Base-by-base conservation (phyloP, 192 early-diverging fungal genomes). In the Umbelopsis ramanniana region DNA sequence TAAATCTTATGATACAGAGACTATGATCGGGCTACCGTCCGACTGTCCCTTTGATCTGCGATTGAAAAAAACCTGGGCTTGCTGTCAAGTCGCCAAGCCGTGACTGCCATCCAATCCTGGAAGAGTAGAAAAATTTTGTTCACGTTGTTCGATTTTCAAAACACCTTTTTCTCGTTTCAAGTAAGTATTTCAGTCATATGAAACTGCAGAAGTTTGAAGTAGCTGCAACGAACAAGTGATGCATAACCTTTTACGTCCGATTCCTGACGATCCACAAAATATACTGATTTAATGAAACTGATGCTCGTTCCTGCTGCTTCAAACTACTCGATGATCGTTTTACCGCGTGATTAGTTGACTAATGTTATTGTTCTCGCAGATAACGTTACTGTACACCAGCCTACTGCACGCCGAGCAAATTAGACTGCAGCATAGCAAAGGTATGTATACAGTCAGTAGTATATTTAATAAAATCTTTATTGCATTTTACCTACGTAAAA, bases 161-260 rank as follows among this genome's bases (percentile, higher is more conserved):
- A 17, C 26, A 29, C 7, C 54, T 15, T 63, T 26, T 63, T 63
- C 26, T 24, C 33, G 22, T 22, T 54, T 35, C 33, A 63, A 63
- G 57, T 63, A 37, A 63, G 57, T 63, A 50, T 15, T 15, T 43
- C 11, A 43, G 17, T 37, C 37, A 29, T 3, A 29, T 33, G 45
- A 48, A 6, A 37, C 66, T 21, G 72, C 48, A 52, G 74, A 23
- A 4, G 72, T 73, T 12, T 76, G 69, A 57, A 76, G 75, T 22
- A 70, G 74, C 40, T 43, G 40, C 12, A 57, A 69, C 4, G 69
- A 67, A 6, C 75, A 74, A 43, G 38, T 68, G 46, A 74, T 74
- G 14, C 68, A 69, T 70, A 76, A 74, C 35, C 68, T 68, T 67
- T 72, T 23, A 75, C 46, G 45, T 77, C 69, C 45, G 69, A 73